Evolutionary conservation across 805 yeast genomes (phyloP).

Genomic region (Metschnikowia lunata): DNA sequence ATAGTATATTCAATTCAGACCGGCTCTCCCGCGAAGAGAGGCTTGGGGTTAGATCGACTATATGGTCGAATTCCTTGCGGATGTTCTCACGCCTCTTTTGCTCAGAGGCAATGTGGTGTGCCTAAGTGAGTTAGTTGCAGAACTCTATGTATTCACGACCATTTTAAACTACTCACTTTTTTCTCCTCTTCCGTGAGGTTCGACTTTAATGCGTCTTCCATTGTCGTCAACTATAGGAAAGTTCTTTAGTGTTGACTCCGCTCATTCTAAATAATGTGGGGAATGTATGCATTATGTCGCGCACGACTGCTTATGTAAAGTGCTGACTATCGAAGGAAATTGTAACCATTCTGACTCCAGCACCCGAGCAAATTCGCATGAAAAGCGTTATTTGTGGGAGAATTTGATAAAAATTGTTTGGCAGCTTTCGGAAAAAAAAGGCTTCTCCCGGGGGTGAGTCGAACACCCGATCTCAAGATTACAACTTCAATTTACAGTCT

Average conservation of each 20-base stretch:
- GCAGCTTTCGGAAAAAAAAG: constrained; percentile 1
- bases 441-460: constrained; percentile 48
- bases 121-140: constrained; percentile 31
- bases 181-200: constrained; percentile 19
- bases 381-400: too few species aligned
- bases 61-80: constrained; percentile 71
- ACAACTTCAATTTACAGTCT: constrained; percentile 41
- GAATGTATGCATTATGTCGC: neutral
- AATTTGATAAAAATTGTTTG: too few species aligned
- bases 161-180: constrained; percentile 11
- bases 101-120: constrained; percentile 80
- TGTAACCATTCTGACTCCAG: too few species aligned
- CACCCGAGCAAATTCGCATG: too few species aligned
- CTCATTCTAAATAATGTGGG: neutral
- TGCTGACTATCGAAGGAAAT: neutral
- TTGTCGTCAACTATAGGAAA: neutral
- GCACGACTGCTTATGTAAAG: neutral
- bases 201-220: constrained; percentile 9
- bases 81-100: constrained; percentile 84
- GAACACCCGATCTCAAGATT: constrained; percentile 49
- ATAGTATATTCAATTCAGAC: constrained; percentile 72
- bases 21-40: constrained; percentile 66
- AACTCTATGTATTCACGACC: neutral
- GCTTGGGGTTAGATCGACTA: constrained; percentile 73
- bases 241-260: too few species aligned